Evolutionary conservation across 352 stramenopile species (phyloP), one percentile per base, ranked within the genome.

Genomic region (Pythium utonaiense): DNA sequence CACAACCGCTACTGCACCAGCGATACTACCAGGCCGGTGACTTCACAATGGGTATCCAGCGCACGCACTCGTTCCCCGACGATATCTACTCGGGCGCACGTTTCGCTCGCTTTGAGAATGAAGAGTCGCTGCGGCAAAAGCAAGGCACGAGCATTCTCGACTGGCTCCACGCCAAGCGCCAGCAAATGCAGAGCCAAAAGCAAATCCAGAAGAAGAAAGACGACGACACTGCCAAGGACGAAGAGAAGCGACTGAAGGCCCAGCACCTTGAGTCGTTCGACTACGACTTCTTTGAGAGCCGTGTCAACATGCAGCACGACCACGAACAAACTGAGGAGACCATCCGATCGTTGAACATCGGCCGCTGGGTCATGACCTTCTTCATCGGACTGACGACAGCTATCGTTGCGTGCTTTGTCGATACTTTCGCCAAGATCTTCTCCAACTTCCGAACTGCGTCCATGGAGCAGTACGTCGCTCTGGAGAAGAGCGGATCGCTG

Each of bases 291-390:
- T 95, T 93, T 51, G 86, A 95, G 64, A 86, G 71, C 60, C 70
- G 86, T 51, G 85, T 95, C 6, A 93, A 95, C 70, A 85, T 80
- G 72, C 83, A 95, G 68, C 79, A 93, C 73, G 86, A 95, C 56
- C 81, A 93, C 55, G 83, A 93, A 53, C 79, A 89, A 66, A 88
- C 73, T 0, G 86, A 95, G 63, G 77, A 84, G 22, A 67, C 67
- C 2, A 83, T 95, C 53, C 81, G 80, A 25, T 81, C 83, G 62
- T 73, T 95, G 36, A 93, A 91, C 57, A 83, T 95, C 41, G 77
- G 77, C 1, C 83, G 94, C n/a, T 99, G 96, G 96, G 68, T 95
- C 60, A 89, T 99, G 74, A 99, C 97, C 1, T 94, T 99, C 55
- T 67, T 91, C 21, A 96, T 98, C 41, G 97, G 97, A 0, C 73